These are phyloP conservation scores for Cyclotella kingstonii DNA, from an alignment of 108 stramenopile genomes.

Conservation along the genomic window DNA sequence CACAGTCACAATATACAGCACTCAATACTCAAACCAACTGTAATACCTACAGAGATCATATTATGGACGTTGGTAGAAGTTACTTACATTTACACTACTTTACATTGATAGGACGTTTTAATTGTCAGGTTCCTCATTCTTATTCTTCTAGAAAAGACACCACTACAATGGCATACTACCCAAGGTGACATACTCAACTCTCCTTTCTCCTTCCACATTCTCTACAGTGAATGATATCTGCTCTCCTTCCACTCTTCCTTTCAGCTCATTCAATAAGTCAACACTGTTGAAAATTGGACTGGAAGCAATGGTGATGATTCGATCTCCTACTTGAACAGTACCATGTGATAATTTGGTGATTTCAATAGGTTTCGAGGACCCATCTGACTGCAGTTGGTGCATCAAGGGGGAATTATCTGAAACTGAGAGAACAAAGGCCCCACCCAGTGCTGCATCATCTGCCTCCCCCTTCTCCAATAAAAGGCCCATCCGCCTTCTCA, in stretches of 20 bases:
- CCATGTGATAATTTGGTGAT: not conserved
- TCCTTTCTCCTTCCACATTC: slow-evolving; percentile 52
- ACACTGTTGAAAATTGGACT: slow-evolving; percentile 46
- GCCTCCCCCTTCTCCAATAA: not conserved
- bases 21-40: too few species aligned
- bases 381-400: not conserved
- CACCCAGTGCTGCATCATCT: not conserved
- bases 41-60: too few species aligned
- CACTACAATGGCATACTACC: slow-evolving; percentile 37
- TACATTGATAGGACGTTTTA: too few species aligned
- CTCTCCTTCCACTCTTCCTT: slow-evolving; percentile 53
- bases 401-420: slow-evolving; percentile 14
- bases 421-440: slow-evolving; percentile 25
- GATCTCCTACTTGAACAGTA: slow-evolving; percentile 52
- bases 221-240: slow-evolving; percentile 60
- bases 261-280: slow-evolving; percentile 51
- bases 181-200: slow-evolving; percentile 66
- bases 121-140: too few species aligned
- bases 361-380: not conserved
- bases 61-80: too few species aligned
- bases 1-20: too few species aligned
- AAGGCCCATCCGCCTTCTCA: not conserved
- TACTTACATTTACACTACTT: too few species aligned
- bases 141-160: not conserved
- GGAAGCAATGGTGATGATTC: slow-evolving; percentile 61